phyloP scores from a whole-genome alignment of 176 grass and related monocot genomes.

The Otatea glauca region DNA sequence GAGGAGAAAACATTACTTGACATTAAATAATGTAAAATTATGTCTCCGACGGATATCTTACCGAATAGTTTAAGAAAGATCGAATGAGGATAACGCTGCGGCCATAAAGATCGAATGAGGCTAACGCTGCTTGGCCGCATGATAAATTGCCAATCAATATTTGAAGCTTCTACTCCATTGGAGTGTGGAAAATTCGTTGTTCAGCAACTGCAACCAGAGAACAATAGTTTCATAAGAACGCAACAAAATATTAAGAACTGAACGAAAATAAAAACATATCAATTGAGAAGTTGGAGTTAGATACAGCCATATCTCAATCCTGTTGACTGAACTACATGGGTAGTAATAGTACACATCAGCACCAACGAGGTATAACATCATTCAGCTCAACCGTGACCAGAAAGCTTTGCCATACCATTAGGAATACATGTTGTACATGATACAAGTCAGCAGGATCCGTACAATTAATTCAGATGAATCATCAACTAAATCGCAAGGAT shows the following conservation, averaged over 20 bases:
- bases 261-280: neutral
- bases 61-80: neutral
- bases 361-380: neutral
- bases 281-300: neutral
- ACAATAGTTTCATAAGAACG: neutral
- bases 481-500: slow-evolving; percentile 13
- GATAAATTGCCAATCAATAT: neutral
- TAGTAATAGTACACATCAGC: neutral
- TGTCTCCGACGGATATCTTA: neutral
- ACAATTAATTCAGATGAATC: neutral
- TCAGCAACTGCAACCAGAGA: neutral
- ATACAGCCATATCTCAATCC: neutral
- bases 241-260: neutral
- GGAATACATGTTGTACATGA: neutral
- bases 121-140: neutral
- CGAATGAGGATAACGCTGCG: neutral
- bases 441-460: neutral
- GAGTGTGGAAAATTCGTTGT: neutral
- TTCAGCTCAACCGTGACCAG: slow-evolving; percentile 7
- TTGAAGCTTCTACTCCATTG: neutral
- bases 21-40: neutral
- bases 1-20: neutral
- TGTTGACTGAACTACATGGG: neutral
- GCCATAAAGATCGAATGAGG: no score
- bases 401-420: neutral